Base-by-base conservation (phyloP, 2,329 filamentous ascomycete genomes). In the Aspergillus phoenicis region DNA sequence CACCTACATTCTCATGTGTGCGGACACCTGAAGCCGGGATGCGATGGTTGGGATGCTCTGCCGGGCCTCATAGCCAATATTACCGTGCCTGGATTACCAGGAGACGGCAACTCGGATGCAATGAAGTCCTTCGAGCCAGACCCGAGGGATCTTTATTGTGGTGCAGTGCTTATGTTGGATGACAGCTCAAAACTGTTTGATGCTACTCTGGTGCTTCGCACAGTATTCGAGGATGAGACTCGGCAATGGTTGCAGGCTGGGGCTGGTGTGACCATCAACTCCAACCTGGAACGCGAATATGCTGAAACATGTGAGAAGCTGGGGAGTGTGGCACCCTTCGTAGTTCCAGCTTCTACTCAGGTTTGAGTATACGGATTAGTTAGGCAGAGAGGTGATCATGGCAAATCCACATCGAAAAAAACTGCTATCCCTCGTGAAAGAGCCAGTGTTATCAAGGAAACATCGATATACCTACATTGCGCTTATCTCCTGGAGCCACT, bases 211-310 rank as follows among this genome's bases (percentile, higher is more conserved):
- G 64, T 66, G 8, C 58, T 66, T 24, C 59, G 64, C 10, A 66
- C 49, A 8, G 62, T 64, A 5, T 66, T 64, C 39, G 62, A 64
- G 52, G 58, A 63, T 49, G 4, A 10, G 0, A 28, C 33, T 49
- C 55, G 47, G 8, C 56, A 55, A 20, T 66, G 64, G 64, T 49
- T 66, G 3, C 64, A 66, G 47, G 64, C 62, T 17, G 64, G 64
- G 0, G 64, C 64, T 17, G 62, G 64, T 2, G 48, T 66, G 8
- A 64, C 63, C 22, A 28, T 53, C 3, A 51, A 66, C n/a, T 66
- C 64, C 2, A 63, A 33, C 3, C 58, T 62, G 4, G 20, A 60
- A 30, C 56, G 64, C 1, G 64, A 66, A 28, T 36, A 64, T 33
- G 60, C 15, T 3, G 64, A 64, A 48, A 66, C 60, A 1, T 17